A percentile compares a stretch with the other conserved stretches of the same genome.
These are phyloP conservation scores for Solanum rostratum DNA, from an alignment of 257 asterid species.

Conservation along the genomic window DNA sequence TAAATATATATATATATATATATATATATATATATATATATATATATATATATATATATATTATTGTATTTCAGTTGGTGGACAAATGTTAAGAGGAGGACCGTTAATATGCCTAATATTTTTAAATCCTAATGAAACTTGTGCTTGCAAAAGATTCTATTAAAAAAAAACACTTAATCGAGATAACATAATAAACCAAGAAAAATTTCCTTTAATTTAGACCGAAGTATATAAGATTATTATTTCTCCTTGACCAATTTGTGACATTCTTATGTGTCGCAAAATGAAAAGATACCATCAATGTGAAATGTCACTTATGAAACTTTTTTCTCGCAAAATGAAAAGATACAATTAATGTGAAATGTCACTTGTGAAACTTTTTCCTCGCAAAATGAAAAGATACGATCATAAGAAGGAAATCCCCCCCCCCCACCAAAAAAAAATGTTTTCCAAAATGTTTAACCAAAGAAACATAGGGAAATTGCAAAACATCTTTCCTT, in stretches of 20 bases:
- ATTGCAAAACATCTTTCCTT: background rate
- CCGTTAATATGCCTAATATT: no score
- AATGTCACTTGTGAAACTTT: background rate
- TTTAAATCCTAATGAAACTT: no score
- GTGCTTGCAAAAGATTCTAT: no score
- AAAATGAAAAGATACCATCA: accelerated
- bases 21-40: background rate
- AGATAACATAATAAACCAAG: accelerated
- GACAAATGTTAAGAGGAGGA: background rate
- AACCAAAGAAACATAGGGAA: background rate
- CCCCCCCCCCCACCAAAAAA: no score
- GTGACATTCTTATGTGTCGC: accelerated
- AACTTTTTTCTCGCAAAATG: background rate
- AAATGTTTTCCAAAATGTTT: background rate
- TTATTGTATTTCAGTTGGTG: background rate
- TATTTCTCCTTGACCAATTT: no score
- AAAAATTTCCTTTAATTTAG: background rate
- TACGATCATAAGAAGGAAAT: no score
- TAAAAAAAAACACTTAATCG: no score
- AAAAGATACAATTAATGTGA: accelerated
- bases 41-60: background rate
- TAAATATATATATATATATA: background rate
- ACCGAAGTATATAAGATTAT: background rate
- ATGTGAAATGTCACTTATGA: accelerated
- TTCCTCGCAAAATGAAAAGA: no score